These are phyloP conservation scores for Drechslerella stenobrocha DNA, from an alignment of 2,329 filamentous ascomycete genomes.

Conservation along the genomic window DNA sequence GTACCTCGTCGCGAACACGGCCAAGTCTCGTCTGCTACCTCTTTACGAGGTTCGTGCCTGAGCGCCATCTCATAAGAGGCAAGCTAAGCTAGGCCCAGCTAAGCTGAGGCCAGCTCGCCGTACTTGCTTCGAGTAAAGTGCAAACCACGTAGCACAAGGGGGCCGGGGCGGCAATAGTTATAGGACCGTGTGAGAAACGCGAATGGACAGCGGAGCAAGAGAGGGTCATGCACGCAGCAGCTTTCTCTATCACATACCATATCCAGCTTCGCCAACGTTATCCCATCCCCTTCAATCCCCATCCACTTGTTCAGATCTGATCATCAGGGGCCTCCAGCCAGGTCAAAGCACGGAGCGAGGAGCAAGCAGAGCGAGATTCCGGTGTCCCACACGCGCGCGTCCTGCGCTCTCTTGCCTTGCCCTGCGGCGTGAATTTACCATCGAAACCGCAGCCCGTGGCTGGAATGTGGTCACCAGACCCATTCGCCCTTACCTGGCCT, in stretches of 20 bases:
- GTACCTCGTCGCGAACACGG: too few species aligned
- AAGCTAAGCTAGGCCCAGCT: too few species aligned
- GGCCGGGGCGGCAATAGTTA: not conserved
- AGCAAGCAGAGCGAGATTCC: not conserved
- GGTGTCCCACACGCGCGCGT: not conserved
- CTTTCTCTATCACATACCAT: conserved; percentile 48
- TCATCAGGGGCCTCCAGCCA: conserved; percentile 15
- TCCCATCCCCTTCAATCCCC: too few species aligned
- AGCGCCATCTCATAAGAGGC: too few species aligned
- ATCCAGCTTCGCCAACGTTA: conserved; percentile 14
- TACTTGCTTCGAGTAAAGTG: not conserved
- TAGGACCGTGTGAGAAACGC: conserved; percentile 5
- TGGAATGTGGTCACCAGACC: conserved; percentile 39
- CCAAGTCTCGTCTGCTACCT: too few species aligned
- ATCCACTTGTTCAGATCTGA: too few species aligned
- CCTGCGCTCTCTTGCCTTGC: not conserved
- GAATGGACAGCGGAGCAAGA: conserved; percentile 20
- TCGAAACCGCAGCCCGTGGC: conserved; percentile 7
- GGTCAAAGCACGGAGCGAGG: too few species aligned
- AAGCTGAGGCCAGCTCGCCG: too few species aligned
- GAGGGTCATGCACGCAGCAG: conserved; percentile 38
- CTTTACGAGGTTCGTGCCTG: too few species aligned
- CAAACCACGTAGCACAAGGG: conserved; percentile 43
- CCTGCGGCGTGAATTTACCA: not conserved
- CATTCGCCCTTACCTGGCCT: not conserved